phyloP scores from a whole-genome alignment of 2,329 filamentous ascomycete genomes.

The Fusarium musae region DNA sequence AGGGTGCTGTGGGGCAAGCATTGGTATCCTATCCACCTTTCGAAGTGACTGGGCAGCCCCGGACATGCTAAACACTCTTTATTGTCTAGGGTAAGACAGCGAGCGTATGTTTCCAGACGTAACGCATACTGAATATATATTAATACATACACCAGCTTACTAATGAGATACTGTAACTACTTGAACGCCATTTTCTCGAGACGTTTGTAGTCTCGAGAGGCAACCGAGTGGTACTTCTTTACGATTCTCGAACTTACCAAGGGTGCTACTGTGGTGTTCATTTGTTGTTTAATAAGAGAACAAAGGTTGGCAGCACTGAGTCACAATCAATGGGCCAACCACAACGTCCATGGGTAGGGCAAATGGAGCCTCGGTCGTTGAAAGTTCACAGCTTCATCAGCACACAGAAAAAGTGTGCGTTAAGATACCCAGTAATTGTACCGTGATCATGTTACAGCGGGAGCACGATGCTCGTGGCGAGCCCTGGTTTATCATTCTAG shows the following conservation, averaged over 20 bases:
- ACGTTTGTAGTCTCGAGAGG: neutral
- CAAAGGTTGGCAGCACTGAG: neutral
- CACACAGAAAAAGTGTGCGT: neutral
- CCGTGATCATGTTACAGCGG: neutral
- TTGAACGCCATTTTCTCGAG: too few relatives aligned
- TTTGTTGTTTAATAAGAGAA: neutral
- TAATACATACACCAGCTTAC: neutral
- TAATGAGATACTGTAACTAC: neutral
- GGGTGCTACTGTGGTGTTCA: neutral
- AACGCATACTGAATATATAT: neutral
- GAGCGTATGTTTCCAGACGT: neutral
- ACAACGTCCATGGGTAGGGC: neutral
- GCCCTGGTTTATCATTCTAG: neutral
- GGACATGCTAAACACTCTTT: neutral
- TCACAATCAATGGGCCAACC: slow-evolving; percentile 6
- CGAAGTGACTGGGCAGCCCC: neutral
- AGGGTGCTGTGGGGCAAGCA: neutral
- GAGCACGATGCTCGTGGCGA: neutral
- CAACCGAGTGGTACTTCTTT: neutral
- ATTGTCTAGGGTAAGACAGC: slow-evolving; percentile 1
- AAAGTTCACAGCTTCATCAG: neutral
- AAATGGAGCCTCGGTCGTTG: slow-evolving; percentile 6
- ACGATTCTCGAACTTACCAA: neutral
- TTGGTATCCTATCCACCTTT: neutral
- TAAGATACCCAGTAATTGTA: neutral